Base-by-base conservation (phyloP, 108 stramenopile species). In the Hondaea fermentalgiana region DNA sequence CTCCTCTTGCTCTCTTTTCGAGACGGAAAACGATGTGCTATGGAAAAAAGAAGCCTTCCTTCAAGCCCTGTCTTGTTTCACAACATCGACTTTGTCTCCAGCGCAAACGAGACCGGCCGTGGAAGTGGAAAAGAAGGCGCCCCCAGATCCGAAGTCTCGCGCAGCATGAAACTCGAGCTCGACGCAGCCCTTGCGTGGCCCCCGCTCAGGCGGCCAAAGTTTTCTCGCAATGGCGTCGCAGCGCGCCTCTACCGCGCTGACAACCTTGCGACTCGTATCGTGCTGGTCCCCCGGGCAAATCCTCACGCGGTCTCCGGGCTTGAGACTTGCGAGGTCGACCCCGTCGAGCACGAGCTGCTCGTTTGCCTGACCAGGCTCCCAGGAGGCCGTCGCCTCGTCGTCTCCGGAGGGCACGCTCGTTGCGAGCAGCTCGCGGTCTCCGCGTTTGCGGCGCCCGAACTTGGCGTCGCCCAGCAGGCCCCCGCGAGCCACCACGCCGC, bases 381-480 rank as follows among this genome's bases (percentile, higher is more conserved):
- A 57, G 64, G 42, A 69, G 10, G 25, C 8, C 35, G 64, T 23
- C 35, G 64, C 64, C 42, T 69, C 42, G 14, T 12, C 25, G 64
- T 69, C 64, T 14, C 25, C 64, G 8, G 35, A 8, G 12, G 64
- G 64, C 64, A 69, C 64, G 21, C 21, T 23, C 25, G 64, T 69
- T 12, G 64, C 64, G 8, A 69, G 64, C 10, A 69, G 64, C 64
- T 69, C 64, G 64, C 64, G 64, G 42, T 69, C 64, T 8, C 8
- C 35, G 64, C 64, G 64, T 17, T 69, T 69, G 35, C 64, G 25
- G 64, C 64, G 64, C 10, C 64, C 64, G 64, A 69, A 69, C 88
- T 88, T 88, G 49, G 88, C 88, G 12, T 88, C 88, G 4, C 88
- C 88, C 25, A 69, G 45, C 5, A 88, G 71, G 29, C 88, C 88